These are phyloP conservation scores for Fusarium falciforme DNA, from an alignment of 2,329 filamentous ascomycete species.

Conservation along the genomic window DNA sequence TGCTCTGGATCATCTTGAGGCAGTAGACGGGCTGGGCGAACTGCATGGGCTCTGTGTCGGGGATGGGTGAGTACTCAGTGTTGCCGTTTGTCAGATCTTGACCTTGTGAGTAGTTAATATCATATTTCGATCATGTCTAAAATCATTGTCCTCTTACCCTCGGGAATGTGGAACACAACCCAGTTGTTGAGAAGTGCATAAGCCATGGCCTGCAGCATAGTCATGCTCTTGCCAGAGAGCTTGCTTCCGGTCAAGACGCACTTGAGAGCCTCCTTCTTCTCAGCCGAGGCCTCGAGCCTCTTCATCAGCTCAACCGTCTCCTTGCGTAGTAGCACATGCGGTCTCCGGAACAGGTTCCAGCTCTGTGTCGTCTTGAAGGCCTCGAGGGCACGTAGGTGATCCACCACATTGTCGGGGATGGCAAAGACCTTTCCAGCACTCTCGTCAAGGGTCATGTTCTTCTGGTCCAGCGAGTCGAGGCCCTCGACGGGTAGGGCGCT, in stretches of 20 bases:
- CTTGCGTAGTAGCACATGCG: conserved; percentile 80
- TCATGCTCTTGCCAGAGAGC: conserved; percentile 86
- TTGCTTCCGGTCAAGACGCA: conserved; percentile 79
- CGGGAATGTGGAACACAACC: conserved; percentile 89
- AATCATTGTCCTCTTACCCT: conserved; percentile 68
- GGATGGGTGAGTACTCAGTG: conserved; percentile 82
- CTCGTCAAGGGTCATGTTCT: conserved; percentile 64
- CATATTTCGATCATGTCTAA: neutral
- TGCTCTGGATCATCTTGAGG: conserved; percentile 77
- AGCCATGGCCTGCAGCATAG: conserved; percentile 85
- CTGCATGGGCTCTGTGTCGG: conserved; percentile 64
- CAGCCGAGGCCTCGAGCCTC: conserved; percentile 67
- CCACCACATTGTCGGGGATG: conserved; percentile 76
- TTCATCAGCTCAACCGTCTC: conserved; percentile 81
- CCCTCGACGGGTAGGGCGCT: conserved; percentile 85
- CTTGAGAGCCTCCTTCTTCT: conserved; percentile 66
- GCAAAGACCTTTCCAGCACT: conserved; percentile 75
- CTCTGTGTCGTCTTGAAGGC: conserved; percentile 92
- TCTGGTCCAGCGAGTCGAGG: conserved; percentile 69
- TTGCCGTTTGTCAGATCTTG: conserved; percentile 84
- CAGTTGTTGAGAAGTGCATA: conserved; percentile 86
- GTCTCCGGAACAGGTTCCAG: conserved; percentile 87
- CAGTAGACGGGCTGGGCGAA: conserved; percentile 86
- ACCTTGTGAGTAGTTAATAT: conserved; percentile 53
- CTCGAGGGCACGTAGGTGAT: conserved; percentile 84